These are phyloP conservation scores for Microbotryum lychnidis-dioicae DNA, from an alignment of 1,284 basidiomycete species.

Conservation along the genomic window DNA sequence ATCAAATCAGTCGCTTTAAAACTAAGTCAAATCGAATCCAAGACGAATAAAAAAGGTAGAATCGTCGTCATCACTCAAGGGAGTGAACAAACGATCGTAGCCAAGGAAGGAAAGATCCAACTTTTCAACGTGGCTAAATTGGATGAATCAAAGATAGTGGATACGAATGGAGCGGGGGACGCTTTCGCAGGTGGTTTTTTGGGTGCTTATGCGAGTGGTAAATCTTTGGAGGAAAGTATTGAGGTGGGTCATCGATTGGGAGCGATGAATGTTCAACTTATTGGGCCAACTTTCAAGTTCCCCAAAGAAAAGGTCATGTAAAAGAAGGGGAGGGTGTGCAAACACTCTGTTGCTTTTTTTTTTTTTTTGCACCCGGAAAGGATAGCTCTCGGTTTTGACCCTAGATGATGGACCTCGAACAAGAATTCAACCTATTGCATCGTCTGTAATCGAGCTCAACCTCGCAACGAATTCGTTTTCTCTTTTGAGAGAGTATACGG, in stretches of 20 bases:
- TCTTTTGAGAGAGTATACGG: too few relatives aligned
- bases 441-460: too few relatives aligned
- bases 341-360: too few relatives aligned
- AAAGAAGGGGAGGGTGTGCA: slow-evolving; percentile 13
- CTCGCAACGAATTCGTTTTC: too few relatives aligned
- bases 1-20: slow-evolving; percentile 60
- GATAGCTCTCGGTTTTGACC: neutral
- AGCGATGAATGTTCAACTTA: slow-evolving; percentile 77
- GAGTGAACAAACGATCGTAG: slow-evolving; percentile 68
- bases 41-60: slow-evolving; percentile 47
- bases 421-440: too few relatives aligned
- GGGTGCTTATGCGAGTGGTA: slow-evolving; percentile 74
- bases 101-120: slow-evolving; percentile 53
- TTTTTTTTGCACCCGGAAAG: neutral
- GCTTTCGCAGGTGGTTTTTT: slow-evolving; percentile 97
- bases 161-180: slow-evolving; percentile 99
- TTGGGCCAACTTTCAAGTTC: slow-evolving; percentile 48
- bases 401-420: too few relatives aligned
- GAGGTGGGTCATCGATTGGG: slow-evolving; percentile 85
- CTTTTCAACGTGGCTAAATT: slow-evolving; percentile 59
- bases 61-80: slow-evolving; percentile 90
- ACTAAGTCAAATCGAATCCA: slow-evolving; percentile 52
- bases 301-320: slow-evolving; percentile 64
- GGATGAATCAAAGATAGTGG: slow-evolving; percentile 66
- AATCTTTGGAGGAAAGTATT: slow-evolving; percentile 67